Conservation (phyloP, 2,329 filamentous ascomycete genomes). For the Cladobotryum mycophilum region DNA sequence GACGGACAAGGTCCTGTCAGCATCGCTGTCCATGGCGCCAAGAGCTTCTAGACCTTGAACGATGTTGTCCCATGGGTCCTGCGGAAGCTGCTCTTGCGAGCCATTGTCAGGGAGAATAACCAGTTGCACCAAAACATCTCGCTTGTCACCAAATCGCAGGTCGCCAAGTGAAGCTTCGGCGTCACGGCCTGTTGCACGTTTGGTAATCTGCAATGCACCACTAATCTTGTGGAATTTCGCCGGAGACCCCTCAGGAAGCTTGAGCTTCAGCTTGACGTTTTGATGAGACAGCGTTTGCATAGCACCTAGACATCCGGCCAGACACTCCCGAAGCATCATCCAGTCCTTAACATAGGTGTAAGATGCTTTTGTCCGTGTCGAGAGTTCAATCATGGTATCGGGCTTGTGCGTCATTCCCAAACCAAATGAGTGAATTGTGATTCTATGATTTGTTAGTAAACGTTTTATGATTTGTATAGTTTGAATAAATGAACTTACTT, state of each 20-base stretch:
- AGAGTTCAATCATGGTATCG: constrained; percentile 97
- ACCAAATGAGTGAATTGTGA: constrained; percentile 93
- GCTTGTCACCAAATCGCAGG: constrained; percentile 89
- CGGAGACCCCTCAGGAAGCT: constrained; percentile 89
- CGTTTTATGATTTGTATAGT: constrained; percentile 12
- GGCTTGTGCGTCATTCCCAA: constrained; percentile 96
- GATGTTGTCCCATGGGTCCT: constrained; percentile 96
- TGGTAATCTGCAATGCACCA: constrained; percentile 91
- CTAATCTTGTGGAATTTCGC: constrained; percentile 99
- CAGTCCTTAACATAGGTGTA: constrained; percentile 99
- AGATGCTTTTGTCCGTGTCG: constrained; percentile 88
- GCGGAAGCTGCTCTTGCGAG: constrained; percentile 75
- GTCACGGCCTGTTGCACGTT: constrained; percentile 88
- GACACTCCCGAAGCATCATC: constrained; percentile 99
- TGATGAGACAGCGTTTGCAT: constrained; percentile 96
- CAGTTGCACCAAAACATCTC: constrained; percentile 87
- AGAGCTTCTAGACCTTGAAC: constrained; percentile 92
- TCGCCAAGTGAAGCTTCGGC: constrained; percentile 90
- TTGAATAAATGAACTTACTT: constrained; percentile 56
- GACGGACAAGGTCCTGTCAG: constrained; percentile 74
- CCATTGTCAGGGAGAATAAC: constrained; percentile 84
- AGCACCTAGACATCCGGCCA: constrained; percentile 85
- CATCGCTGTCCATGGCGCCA: constrained; percentile 78
- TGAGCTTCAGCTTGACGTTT: constrained; percentile 92
- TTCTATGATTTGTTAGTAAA: constrained; percentile 42